Evolutionary conservation across 768 basidiomycete species (phyloP), one percentile per base, ranked within the genome.

Genomic region (Sporobolomyces phaffii): DNA sequence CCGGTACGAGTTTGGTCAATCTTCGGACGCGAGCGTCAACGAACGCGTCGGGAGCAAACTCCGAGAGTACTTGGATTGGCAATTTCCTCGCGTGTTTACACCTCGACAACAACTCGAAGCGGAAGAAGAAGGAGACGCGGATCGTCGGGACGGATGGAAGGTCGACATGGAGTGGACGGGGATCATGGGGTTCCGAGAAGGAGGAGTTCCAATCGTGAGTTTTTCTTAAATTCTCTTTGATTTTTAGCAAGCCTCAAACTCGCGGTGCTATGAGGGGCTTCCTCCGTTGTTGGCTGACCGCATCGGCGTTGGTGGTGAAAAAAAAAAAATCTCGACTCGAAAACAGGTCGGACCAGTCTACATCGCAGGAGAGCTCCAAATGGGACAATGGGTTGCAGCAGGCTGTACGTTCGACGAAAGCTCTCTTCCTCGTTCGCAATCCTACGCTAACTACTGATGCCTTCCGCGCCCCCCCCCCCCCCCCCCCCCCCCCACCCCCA

Each of bases 141-240:
- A 40, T 7, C 20, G 29, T 33, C 26, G 9, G 54, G 48, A 58
- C 38, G 15, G 28, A 20, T 48, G 40, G 22, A 29, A 43, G 17
- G 84, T 85, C 9, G 87, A 88, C 75, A 84, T 85, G 82, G 88
- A 91, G 81, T 92, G 90, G 90, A 88, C 87, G 1, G 90, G 90
- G 0, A 88, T 91, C 48, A 89, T 89, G 88, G 90, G 84, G 0
- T 88, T 79, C 71, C 87, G 89, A 0, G 79, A 78, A 59, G 78
- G 78, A 0, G 78, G 79, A 1, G 85, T 51, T 1, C 68, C 68
- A 1, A 29, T 69, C 31, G 67, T 68, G 38, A 33, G 67, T 26
- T 14, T 26, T 36, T 15, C 33, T 40, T 0, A 22, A 2, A 20
- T 7, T 22, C 3, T 4, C 49, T n/a, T n/a, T n/a, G n/a, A n/a